phyloP scores from a whole-genome alignment of 2,329 filamentous ascomycete species.

The Penicillium sp. region DNA sequence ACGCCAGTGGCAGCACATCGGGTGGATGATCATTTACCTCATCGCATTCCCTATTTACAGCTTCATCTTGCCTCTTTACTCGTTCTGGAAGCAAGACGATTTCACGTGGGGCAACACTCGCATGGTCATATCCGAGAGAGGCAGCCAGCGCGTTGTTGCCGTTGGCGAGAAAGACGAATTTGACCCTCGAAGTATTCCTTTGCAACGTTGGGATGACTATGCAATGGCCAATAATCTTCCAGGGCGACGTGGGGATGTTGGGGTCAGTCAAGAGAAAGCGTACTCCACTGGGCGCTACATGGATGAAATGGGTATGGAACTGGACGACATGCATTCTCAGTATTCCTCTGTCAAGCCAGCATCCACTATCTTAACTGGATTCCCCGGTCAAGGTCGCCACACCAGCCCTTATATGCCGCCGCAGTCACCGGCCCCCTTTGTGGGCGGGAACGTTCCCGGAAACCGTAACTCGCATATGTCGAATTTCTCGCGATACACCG shows the following conservation, averaged over 20 bases:
- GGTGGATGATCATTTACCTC: constrained; percentile 99
- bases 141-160: constrained; percentile 81
- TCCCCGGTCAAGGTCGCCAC: constrained; percentile 58
- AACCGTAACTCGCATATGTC: constrained; percentile 68
- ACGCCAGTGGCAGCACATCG: constrained; percentile 95
- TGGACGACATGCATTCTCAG: constrained; percentile 96
- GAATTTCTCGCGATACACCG: constrained; percentile 56
- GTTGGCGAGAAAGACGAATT: constrained; percentile 70
- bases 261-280: constrained; percentile 57
- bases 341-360: constrained; percentile 88
- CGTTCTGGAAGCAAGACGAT: constrained; percentile 99
- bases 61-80: constrained; percentile 86
- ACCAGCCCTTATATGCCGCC: constrained; percentile 68
- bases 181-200: constrained; percentile 84
- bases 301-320: constrained; percentile 72
- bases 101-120: constrained; percentile 99
- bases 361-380: constrained; percentile 79
- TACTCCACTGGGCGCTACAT: constrained; percentile 56
- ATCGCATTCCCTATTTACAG: constrained; percentile 93
- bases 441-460: constrained; percentile 45
- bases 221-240: constrained; percentile 79
- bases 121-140: constrained; percentile 92
- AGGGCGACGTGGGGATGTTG: constrained; percentile 69
- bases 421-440: constrained; percentile 67
- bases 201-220: constrained; percentile 97